These are phyloP conservation scores for Penicillium crystallinum DNA, from an alignment of 495 filamentous ascomycete species.

Conservation along the genomic window DNA sequence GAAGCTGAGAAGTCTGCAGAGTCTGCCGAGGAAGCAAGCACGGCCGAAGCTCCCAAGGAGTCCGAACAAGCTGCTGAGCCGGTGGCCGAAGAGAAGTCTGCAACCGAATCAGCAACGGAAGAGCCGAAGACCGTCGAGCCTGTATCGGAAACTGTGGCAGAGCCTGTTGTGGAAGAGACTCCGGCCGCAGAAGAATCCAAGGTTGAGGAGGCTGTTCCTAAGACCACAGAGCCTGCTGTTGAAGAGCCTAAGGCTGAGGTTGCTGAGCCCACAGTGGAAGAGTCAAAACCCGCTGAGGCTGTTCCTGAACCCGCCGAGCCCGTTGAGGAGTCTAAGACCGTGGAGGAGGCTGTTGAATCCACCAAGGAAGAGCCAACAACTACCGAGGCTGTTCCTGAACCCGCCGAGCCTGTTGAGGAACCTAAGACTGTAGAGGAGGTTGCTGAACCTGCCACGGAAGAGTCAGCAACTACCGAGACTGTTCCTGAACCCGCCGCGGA, in stretches of 20 bases:
- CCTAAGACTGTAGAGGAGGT: not conserved
- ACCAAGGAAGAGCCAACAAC: not conserved
- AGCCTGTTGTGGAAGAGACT: not conserved
- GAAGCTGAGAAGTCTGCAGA: conserved; percentile 2
- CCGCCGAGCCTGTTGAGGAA: not conserved
- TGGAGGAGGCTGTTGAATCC: conserved; percentile 7
- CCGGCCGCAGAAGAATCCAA: conserved; percentile 1
- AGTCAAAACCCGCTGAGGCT: conserved; percentile 1
- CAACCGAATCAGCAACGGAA: not conserved
- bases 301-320: conserved; percentile 1
- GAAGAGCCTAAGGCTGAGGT: conserved; percentile 10
- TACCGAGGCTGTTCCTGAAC: conserved; percentile 5
- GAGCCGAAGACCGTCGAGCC: conserved; percentile 4
- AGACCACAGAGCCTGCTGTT: not conserved
- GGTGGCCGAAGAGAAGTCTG: conserved; percentile 3
- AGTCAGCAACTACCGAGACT: no score
- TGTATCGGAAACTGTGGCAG: conserved; percentile 1
- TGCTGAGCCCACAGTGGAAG: conserved; percentile 2
- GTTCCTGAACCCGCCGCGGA: conserved; percentile 4
- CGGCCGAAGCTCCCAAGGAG: conserved; percentile 7
- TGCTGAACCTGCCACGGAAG: conserved; percentile 1
- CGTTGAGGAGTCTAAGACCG: conserved; percentile 7
- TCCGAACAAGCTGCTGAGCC: not conserved
- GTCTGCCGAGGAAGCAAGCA: not conserved
- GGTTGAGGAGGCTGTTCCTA: conserved; percentile 4